phyloP scores from a whole-genome alignment of 306 rosid species.

The Quercus aquifolioides region DNA sequence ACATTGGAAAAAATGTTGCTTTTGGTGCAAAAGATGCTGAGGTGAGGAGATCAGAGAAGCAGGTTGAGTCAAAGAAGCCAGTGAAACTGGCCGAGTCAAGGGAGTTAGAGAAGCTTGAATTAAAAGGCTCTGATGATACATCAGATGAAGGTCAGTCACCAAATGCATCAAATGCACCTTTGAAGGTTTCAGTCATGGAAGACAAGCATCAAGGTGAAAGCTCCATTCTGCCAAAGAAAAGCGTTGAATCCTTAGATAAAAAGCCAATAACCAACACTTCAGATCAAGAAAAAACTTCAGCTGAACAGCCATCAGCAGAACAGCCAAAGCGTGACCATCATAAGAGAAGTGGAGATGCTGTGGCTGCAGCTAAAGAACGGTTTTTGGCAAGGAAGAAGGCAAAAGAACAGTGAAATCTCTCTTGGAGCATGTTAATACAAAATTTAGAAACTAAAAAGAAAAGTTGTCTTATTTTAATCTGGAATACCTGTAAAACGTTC shows the following conservation, averaged over 20 bases:
- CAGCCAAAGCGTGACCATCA: conserved; percentile 59
- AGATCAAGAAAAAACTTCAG: conserved; percentile 23
- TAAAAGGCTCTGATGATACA: conserved; percentile 11
- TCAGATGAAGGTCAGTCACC: conserved; percentile 19
- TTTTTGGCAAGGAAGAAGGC: conserved; percentile 75
- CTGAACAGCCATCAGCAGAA: conserved; percentile 1
- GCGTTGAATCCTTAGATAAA: conserved; percentile 23
- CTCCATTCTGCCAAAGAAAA: conserved; percentile 22
- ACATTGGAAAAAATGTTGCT: conserved; percentile 79
- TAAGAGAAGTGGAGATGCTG: conserved; percentile 68
- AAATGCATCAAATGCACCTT: conserved; percentile 18
- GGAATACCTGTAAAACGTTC: not conserved
- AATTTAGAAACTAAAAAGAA: not conserved
- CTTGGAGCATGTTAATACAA: not conserved
- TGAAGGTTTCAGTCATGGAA: conserved; percentile 25
- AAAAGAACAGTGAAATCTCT: conserved; percentile 41
- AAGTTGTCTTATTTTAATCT: not conserved
- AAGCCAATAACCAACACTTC: conserved; percentile 17
- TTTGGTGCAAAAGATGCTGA: conserved; percentile 60
- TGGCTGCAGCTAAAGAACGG: conserved; percentile 82
- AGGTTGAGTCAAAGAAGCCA: conserved; percentile 31
- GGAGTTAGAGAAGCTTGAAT: conserved; percentile 21
- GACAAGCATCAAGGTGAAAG: conserved; percentile 35
- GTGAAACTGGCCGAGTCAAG: conserved; percentile 24
- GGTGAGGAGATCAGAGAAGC: conserved; percentile 33